A percentile compares a stretch with the other conserved stretches of the same genome.
These are phyloP conservation scores for Kickxella alabastrina DNA, from an alignment of 192 early-diverging fungal genomes.

Conservation along the genomic window DNA sequence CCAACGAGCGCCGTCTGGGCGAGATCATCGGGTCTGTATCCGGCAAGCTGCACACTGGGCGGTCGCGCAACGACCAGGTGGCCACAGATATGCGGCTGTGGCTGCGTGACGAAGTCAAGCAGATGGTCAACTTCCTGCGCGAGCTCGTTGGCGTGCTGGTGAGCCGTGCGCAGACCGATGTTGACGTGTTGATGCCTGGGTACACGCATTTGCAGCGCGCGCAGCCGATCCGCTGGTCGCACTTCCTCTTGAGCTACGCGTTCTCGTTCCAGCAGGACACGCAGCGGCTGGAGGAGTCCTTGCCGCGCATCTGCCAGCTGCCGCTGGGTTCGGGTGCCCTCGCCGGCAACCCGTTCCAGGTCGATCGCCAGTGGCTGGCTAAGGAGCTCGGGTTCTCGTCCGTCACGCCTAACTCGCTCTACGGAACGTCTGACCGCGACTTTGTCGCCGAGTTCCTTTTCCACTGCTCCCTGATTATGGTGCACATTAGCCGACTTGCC, in stretches of 20 bases:
- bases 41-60: slow-evolving; percentile 96
- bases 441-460: slow-evolving; percentile 97
- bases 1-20: slow-evolving; percentile 92
- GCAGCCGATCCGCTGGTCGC: slow-evolving; percentile 97
- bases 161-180: slow-evolving; percentile 77
- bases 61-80: slow-evolving; percentile 96
- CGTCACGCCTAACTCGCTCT: slow-evolving; percentile 84
- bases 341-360: slow-evolving; percentile 95
- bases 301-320: slow-evolving; percentile 75
- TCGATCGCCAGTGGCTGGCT: slow-evolving; percentile 88
- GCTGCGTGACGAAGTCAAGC: slow-evolving; percentile 74
- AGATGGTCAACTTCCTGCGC: slow-evolving; percentile 65
- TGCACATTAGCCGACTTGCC: slow-evolving; percentile 82
- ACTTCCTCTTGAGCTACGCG: slow-evolving; percentile 85
- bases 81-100: slow-evolving; percentile 97
- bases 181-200: slow-evolving; percentile 97
- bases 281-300: slow-evolving; percentile 74
- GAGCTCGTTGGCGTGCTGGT: slow-evolving; percentile 72
- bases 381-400: slow-evolving; percentile 82
- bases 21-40: slow-evolving; percentile 89
- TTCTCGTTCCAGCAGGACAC: slow-evolving; percentile 88
- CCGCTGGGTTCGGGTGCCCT: slow-evolving; percentile 93
- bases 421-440: slow-evolving; percentile 92
- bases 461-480: slow-evolving; percentile 88
- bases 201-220: slow-evolving; percentile 99